Base-by-base conservation (phyloP, 208 protist genomes). In the Leishmania tropica region DNA sequence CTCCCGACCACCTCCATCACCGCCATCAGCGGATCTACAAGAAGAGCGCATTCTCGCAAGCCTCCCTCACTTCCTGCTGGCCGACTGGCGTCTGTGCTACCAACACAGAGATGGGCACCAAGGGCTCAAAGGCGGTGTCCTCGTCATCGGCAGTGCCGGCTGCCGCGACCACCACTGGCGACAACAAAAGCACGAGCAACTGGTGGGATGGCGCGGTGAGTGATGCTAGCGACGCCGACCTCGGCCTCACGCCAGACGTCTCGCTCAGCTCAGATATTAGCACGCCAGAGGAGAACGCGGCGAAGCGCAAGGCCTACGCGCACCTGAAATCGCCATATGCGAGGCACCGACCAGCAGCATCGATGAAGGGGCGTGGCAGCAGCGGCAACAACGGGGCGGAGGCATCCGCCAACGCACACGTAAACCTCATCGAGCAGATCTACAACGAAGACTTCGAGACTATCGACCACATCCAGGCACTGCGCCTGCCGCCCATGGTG, bases 361-460 rank as follows among this genome's bases (percentile, higher is more conserved):
- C 56, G 31, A 15, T 7, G 42, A 76, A 76, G 28, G 45, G 8
- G 24, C 31, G 68, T n/a, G 74, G 48, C 48, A 31, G 40, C 15
- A 7, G 40, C 48, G 53, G 51, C 37, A 53, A 58, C 40, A 60
- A 21, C 42, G 17, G 6, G 15, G 65, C 68, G n/a, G 45, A 15
- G 28, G 45, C 54, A 15, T 6, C 68, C 31, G 42, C 48, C 53
- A 13, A 67, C 13, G 56, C 81, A 2, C 74, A 83, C 62, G 60
- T 60, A 2, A 97, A 97, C 60, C 35, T 90, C 17, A 96, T 97
- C 85, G 88, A 95, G 75, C 53, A 89, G 31, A 82, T 94, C n/a
- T 96, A 95, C 81, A 91, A 96, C 65, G 92, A 96, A 72, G 94
- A 97, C 81, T 96, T 95, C 79, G 84, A 87, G 6, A 90, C 86